Conservation (phyloP, 2,329 filamentous ascomycete species). For the Chrysoporthe austroafricana region DNA sequence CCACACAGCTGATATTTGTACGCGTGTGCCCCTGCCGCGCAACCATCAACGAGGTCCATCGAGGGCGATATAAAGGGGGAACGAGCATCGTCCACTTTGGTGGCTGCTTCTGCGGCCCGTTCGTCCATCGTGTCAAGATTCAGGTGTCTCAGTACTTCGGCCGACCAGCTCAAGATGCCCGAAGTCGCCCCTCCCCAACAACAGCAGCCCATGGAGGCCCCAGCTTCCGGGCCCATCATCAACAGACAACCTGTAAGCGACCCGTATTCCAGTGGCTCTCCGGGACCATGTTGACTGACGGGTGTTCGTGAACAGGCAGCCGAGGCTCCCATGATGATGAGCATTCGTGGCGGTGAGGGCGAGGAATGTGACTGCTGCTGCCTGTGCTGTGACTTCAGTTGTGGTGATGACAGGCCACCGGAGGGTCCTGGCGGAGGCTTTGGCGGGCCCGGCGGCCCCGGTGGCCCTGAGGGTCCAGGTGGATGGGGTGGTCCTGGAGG, state of each 20-base stretch:
- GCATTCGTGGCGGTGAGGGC: constrained; percentile 23
- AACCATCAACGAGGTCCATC: background rate
- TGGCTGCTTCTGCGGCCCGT: background rate
- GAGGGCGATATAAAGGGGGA: constrained; percentile 14
- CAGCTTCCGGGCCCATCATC: constrained; percentile 3
- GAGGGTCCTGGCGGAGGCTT: constrained; percentile 17
- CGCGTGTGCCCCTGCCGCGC: constrained; percentile 15
- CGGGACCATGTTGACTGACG: background rate
- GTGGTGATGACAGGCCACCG: constrained; percentile 15
- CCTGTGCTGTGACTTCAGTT: constrained; percentile 20
- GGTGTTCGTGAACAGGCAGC: background rate
- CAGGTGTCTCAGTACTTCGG: background rate
- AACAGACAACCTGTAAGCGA: constrained; percentile 21
- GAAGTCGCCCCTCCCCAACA: constrained; percentile 25
- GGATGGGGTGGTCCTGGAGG: constrained; percentile 2
- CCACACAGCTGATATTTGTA: constrained; percentile 14
- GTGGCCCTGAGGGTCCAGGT: background rate
- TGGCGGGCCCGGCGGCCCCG: constrained; percentile 4
- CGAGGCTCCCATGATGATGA: constrained; percentile 25
- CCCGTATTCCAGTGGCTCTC: too few relatives aligned
- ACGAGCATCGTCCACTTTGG: background rate
- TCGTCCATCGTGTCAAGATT: background rate
- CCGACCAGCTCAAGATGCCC: constrained; percentile 19
- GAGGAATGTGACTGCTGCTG: constrained; percentile 26
- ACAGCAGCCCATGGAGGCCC: constrained; percentile 25